phyloP scores from a whole-genome alignment of 495 filamentous ascomycete genomes.

The Lasiosphaeria ovina region DNA sequence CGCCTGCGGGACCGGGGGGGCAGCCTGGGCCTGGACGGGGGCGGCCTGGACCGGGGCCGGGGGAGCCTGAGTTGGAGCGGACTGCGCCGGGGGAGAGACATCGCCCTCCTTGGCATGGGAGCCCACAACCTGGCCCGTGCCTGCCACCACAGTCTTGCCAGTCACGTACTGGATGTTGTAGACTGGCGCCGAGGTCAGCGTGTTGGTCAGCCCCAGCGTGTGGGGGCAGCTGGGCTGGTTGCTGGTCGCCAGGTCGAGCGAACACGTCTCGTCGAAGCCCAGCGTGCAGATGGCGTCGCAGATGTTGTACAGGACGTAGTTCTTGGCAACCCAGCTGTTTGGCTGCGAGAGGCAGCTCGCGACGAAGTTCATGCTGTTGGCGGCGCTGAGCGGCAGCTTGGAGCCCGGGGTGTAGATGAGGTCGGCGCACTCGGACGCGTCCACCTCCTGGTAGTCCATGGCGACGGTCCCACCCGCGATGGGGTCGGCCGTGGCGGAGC shows the following conservation, averaged over 20 bases:
- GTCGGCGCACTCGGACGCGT: constrained; percentile 35
- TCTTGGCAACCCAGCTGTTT: constrained; percentile 44
- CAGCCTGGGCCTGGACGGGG: too few species aligned
- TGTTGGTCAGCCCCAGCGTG: constrained; percentile 34
- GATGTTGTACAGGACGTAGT: constrained; percentile 46
- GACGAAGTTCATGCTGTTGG: constrained; percentile 51
- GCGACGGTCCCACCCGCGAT: constrained; percentile 40
- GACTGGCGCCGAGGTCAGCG: constrained; percentile 37
- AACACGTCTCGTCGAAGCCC: constrained; percentile 45
- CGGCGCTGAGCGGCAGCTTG: constrained; percentile 47
- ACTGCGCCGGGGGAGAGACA: too few species aligned
- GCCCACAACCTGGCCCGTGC: too few species aligned
- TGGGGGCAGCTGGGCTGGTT: constrained; percentile 44
- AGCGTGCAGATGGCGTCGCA: constrained; percentile 42
- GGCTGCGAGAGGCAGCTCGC: constrained; percentile 39
- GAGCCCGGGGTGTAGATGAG: constrained; percentile 40
- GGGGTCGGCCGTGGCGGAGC: constrained; percentile 41
- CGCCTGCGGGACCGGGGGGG: too few species aligned
- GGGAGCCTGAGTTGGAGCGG: too few species aligned
- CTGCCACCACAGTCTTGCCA: constrained; percentile 39
- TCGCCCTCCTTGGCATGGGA: too few species aligned
- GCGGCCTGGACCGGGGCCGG: too few species aligned
- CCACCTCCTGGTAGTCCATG: constrained; percentile 43
- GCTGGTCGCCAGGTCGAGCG: constrained; percentile 43
- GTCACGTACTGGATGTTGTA: constrained; percentile 47